Evolutionary conservation across 495 filamentous ascomycete genomes (phyloP).

Genomic region (Penicillium bialowiezense): DNA sequence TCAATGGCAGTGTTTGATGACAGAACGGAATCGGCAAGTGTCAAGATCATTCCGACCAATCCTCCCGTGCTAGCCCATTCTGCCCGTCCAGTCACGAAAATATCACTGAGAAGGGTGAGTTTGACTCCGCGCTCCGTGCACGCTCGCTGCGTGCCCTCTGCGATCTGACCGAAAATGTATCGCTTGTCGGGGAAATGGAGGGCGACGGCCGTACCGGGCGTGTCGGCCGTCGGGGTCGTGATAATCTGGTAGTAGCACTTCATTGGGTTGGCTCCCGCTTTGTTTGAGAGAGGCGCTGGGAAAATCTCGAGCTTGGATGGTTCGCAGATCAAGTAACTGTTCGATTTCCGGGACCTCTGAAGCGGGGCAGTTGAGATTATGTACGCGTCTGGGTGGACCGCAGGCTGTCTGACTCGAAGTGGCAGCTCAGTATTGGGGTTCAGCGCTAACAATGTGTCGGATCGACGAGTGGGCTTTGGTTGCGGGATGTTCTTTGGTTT

Average conservation of each 20-base stretch:
- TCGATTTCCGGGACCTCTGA: not conserved
- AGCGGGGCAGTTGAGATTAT: conserved; percentile 10
- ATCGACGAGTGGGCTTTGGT: too few relatives aligned
- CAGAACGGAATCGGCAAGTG: conserved; percentile 63
- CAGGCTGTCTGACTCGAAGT: not conserved
- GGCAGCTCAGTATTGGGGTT: not conserved
- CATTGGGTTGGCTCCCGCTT: conserved; percentile 48
- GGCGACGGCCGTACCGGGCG: conserved; percentile 71
- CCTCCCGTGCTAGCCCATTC: conserved; percentile 78
- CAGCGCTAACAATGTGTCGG: not conserved
- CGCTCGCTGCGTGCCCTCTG: conserved; percentile 84
- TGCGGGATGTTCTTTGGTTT: too few relatives aligned
- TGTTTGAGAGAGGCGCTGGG: not conserved
- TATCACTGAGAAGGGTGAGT: conserved; percentile 60
- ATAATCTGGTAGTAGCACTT: conserved; percentile 67
- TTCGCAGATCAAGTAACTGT: conserved; percentile 30
- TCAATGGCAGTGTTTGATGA: conserved; percentile 28
- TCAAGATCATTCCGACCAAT: conserved; percentile 78
- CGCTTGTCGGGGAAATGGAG: conserved; percentile 76
- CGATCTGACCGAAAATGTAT: conserved; percentile 82
- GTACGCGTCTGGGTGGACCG: conserved; percentile 3
- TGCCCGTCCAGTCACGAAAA: conserved; percentile 77
- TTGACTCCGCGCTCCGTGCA: conserved; percentile 60
- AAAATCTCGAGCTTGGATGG: conserved; percentile 11
- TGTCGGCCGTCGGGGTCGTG: conserved; percentile 85